Percentiles rank a stretch among this genome's conserved stretches.
phyloP scores from a whole-genome alignment of 345 rosid genomes.

The Carallia pectinifolia region DNA sequence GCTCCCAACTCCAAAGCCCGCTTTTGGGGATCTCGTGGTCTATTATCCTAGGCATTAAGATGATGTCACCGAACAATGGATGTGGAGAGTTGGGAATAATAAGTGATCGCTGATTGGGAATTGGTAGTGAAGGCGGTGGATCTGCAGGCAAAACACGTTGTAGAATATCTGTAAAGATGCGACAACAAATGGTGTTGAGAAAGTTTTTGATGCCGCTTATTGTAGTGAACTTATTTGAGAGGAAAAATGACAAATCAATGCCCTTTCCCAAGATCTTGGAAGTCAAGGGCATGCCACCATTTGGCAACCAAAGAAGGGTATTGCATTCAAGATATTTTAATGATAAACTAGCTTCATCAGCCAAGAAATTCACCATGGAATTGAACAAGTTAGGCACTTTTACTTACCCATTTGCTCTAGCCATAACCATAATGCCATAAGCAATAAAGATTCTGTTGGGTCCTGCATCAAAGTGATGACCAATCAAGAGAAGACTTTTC shows the following conservation, averaged over 20 bases:
- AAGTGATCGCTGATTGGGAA: conserved; percentile 10
- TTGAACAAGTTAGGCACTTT: conserved; percentile 22
- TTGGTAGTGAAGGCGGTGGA: neutral
- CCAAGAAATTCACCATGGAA: conserved; percentile 26
- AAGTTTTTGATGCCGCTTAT: conserved; percentile 38
- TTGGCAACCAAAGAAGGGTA: neutral
- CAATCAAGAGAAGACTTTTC: conserved; percentile 39
- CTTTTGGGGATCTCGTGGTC: conserved; percentile 22
- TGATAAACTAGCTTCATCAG: conserved; percentile 31
- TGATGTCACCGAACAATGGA: conserved; percentile 33
- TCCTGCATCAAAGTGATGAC: conserved; percentile 24
- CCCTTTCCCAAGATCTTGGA: conserved; percentile 24
- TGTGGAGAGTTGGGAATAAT: conserved; percentile 41
- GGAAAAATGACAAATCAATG: conserved; percentile 27
- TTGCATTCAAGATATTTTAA: conserved; percentile 23
- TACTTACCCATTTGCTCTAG: conserved; percentile 35
- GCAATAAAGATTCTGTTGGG: conserved; percentile 34
- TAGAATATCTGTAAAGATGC: conserved; percentile 41
- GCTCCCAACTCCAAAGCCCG: conserved; percentile 41
- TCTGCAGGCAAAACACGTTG: conserved; percentile 3
- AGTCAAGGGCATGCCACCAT: conserved; percentile 24
- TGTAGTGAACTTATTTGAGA: conserved; percentile 31
- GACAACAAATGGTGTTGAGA: conserved; percentile 35
- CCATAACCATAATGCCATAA: conserved; percentile 49
- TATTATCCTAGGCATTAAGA: conserved; percentile 23